A percentile compares a stretch with the other conserved stretches of the same genome.
phyloP scores from a whole-genome alignment of 345 rosid species.

The Turnera subulata region DNA sequence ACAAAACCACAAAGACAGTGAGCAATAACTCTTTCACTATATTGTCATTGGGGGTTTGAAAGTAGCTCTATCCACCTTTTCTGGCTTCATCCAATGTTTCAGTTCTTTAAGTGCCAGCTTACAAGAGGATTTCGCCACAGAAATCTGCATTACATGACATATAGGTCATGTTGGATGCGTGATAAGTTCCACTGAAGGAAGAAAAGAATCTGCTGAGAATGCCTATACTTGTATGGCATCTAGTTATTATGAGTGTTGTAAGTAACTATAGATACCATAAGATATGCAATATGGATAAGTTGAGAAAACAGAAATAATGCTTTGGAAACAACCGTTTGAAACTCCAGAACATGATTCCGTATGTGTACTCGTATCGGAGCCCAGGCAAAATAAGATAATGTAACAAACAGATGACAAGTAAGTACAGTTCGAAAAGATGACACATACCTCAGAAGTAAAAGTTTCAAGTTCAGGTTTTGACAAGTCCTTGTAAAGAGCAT shows the following conservation, averaged over 20 bases:
- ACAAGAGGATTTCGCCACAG: constrained; percentile 47
- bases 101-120: constrained; percentile 56
- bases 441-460: constrained; percentile 60
- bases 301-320: too few relatives aligned
- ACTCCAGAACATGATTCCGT: too few relatives aligned
- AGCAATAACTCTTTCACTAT: background rate
- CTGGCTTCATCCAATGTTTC: constrained; percentile 75
- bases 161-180: background rate
- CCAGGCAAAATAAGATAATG: background rate
- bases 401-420: background rate
- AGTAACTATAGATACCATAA: too few relatives aligned
- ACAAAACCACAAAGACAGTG: background rate
- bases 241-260: too few relatives aligned
- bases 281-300: too few relatives aligned
- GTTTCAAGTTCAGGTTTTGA: constrained; percentile 64
- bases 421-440: too few relatives aligned
- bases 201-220: too few relatives aligned
- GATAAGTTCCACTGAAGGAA: too few relatives aligned
- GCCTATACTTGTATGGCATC: too few relatives aligned
- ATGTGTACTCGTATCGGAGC: too few relatives aligned
- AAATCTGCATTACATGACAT: constrained; percentile 44
- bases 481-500: constrained; percentile 67
- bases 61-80: constrained; percentile 40
- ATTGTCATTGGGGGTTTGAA: background rate
- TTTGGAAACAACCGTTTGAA: too few relatives aligned